phyloP scores from a whole-genome alignment of 768 basidiomycete species.

The Fomitopsis serialis region DNA sequence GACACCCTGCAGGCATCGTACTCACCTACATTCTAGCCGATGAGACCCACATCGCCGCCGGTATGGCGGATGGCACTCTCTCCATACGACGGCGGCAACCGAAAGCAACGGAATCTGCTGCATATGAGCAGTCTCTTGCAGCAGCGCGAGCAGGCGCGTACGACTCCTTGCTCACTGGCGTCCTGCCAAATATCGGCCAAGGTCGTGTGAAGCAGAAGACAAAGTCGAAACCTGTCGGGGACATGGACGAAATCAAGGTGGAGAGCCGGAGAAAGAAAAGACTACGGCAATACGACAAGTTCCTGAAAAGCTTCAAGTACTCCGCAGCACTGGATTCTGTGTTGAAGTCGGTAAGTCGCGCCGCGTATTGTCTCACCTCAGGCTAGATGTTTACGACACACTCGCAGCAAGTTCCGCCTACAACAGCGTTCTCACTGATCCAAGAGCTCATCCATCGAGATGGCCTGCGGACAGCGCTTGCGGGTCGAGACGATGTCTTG shows the following conservation, averaged over 20 bases:
- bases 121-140: slow-evolving; percentile 30
- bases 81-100: slow-evolving; percentile 87
- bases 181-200: slow-evolving; percentile 50
- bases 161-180: slow-evolving; percentile 59
- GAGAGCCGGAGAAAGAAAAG: slow-evolving; percentile 65
- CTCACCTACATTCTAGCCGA: slow-evolving; percentile 67
- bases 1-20: not conserved
- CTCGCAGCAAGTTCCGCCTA: slow-evolving; percentile 71
- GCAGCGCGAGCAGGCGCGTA: slow-evolving; percentile 51
- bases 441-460: slow-evolving; percentile 92
- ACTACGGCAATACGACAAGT: slow-evolving; percentile 82
- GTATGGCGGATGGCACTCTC: slow-evolving; percentile 98
- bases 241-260: slow-evolving; percentile 72
- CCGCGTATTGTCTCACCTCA: not conserved
- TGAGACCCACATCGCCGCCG: slow-evolving; percentile 92
- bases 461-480: slow-evolving; percentile 78
- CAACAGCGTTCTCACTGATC: slow-evolving; percentile 84
- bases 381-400: not conserved
- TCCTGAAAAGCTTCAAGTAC: slow-evolving; percentile 91
- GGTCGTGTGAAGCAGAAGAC: slow-evolving; percentile 45
- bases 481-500: slow-evolving; percentile 89
- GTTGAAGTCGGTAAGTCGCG: slow-evolving; percentile 63
- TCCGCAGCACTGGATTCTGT: slow-evolving; percentile 92
- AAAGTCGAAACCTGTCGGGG: slow-evolving; percentile 46
- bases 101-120: slow-evolving; percentile 55